Conservation (phyloP, 1,284 basidiomycete species). For the Coriolopsis trogii region DNA sequence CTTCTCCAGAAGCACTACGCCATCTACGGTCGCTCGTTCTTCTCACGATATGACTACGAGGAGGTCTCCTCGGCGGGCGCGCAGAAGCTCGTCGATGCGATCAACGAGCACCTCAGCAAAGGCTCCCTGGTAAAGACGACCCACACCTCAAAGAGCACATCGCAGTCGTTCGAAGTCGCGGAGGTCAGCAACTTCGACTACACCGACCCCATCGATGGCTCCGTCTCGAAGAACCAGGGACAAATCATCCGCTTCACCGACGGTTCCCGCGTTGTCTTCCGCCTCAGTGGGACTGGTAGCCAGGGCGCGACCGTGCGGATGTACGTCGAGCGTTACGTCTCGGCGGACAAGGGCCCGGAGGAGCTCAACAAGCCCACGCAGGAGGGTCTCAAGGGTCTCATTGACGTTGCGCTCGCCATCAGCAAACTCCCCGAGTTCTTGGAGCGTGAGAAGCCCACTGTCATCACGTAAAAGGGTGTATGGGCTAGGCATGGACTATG, state of each 20-base stretch:
- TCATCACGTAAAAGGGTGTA: conserved; percentile 77
- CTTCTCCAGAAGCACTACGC: conserved; percentile 87
- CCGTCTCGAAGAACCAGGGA: conserved; percentile 94
- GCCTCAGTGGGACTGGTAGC: conserved; percentile 93
- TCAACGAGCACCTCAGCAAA: conserved; percentile 74
- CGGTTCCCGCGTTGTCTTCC: conserved; percentile 93
- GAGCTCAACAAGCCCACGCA: conserved; percentile 83
- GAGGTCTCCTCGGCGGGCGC: conserved; percentile 94
- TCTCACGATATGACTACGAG: conserved; percentile 99
- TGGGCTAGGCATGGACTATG: not conserved
- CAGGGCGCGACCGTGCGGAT: conserved; percentile 93
- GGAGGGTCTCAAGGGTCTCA: conserved; percentile 91
- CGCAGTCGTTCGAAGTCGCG: conserved; percentile 78
- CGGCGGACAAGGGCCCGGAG: conserved; percentile 64
- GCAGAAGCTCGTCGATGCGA: conserved; percentile 79
- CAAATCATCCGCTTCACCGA: conserved; percentile 92
- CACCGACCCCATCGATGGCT: conserved; percentile 96
- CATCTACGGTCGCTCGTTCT: conserved; percentile 96
- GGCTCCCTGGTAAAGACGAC: conserved; percentile 68
- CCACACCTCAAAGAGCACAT: conserved; percentile 68
- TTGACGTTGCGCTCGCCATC: conserved; percentile 89
- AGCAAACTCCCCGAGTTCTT: conserved; percentile 88
- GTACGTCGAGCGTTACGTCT: conserved; percentile 92
- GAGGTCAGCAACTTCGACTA: conserved; percentile 91
- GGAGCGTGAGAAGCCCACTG: conserved; percentile 88